Base-by-base conservation (phyloP, 768 basidiomycete genomes). In the Auricularia auricula-judae region DNA sequence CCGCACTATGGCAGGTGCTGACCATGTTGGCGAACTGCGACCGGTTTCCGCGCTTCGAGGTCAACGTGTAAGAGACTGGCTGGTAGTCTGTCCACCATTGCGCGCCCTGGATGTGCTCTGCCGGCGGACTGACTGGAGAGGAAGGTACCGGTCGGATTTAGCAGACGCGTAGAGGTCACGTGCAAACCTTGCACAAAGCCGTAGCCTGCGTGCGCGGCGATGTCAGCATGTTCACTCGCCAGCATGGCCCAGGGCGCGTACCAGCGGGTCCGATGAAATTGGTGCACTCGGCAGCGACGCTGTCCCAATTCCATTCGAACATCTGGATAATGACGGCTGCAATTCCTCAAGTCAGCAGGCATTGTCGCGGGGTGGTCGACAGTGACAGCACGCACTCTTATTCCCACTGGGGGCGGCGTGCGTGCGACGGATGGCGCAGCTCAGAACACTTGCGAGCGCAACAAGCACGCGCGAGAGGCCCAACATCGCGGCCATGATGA, bases 21-120 rank as follows among this genome's bases (percentile, higher is more conserved):
- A 85, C 71, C 84, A 86, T 80, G 59, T 71, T 72, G 14, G 72
- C 66, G 65, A 73, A 87, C 65, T 87, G 84, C 3, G 71, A 65
- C 14, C 84, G 78, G 67, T 82, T 77, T 3, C 87, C 87, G 0
- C 85, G 83, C 71, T 88, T 88, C 0, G 85, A 86, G 1, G 79
- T 84, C 60, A 88, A 70, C 10, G 63, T 86, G 70, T 88, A 87
- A 1, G 86, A 87, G 0, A 86, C 85, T 3, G 84, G 82, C 66
- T 82, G 87, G 68, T 89, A 88, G 70, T 87, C 86, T 0, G 86
- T 88, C 86, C 86, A 88, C 87, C 87, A 88, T 68, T 86, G 79
- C 2, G 74, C 34, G 63, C 66, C 67, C 16, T 73, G 68, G 53
- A 87, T 73, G 68, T 86, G 85, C 67, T 87, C 86, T 64, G 79